phyloP scores from a whole-genome alignment of 192 early-diverging fungal genomes.

The Entophlyctis luteolus region DNA sequence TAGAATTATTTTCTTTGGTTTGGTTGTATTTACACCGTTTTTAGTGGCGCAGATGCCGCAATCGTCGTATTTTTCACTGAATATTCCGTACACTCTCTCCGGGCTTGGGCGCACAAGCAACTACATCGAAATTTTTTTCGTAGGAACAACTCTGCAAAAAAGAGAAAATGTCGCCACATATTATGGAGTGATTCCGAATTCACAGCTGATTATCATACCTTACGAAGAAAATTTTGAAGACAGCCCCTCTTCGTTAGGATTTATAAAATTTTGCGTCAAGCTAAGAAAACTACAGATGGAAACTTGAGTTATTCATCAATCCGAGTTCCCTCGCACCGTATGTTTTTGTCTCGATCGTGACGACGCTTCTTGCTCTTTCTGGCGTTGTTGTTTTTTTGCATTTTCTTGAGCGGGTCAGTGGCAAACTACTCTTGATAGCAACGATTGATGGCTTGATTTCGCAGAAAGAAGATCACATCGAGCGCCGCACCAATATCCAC shows the following conservation, averaged over 20 bases:
- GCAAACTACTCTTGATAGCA: neutral
- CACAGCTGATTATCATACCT: constrained; percentile 82
- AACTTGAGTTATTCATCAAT: constrained; percentile 84
- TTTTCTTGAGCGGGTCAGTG: constrained; percentile 69
- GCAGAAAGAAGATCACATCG: constrained; percentile 69
- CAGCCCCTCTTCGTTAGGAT: constrained; percentile 24
- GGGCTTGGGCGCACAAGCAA: constrained; percentile 93
- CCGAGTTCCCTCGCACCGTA: constrained; percentile 77
- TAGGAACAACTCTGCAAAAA: constrained; percentile 67
- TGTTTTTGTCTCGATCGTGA: constrained; percentile 72
- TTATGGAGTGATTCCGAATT: constrained; percentile 89
- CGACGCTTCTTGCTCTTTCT: constrained; percentile 65
- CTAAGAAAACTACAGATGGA: constrained; percentile 67
- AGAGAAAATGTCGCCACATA: constrained; percentile 59
- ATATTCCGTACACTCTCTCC: constrained; percentile 77
- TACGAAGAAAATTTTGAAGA: constrained; percentile 52
- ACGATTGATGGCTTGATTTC: neutral
- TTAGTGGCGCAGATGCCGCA: constrained; percentile 75
- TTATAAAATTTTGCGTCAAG: neutral
- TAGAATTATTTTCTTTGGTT: constrained; percentile 18
- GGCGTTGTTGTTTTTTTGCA: constrained; percentile 68
- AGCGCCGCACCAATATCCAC: constrained; percentile 73
- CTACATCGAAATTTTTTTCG: constrained; percentile 91
- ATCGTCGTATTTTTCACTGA: constrained; percentile 68
- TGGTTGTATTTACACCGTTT: neutral